Conservation (phyloP, 1,284 basidiomycete genomes). For the Xerocomus nothofagi region DNA sequence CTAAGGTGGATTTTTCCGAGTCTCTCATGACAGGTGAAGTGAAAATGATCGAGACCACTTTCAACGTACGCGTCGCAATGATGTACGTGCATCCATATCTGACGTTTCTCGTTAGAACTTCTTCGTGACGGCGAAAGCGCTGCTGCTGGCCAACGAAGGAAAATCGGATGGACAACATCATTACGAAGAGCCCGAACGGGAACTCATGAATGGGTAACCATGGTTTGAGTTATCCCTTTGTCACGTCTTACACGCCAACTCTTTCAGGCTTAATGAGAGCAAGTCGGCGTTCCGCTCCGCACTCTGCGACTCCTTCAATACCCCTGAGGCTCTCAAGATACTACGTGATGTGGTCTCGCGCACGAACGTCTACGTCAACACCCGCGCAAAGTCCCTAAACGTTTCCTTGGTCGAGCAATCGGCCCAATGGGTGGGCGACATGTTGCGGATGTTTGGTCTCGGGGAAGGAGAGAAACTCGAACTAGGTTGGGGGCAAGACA, state of each 20-base stretch:
- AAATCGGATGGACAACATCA: conserved; percentile 61
- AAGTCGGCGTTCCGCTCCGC: conserved; percentile 85
- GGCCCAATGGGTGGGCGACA: conserved; percentile 84
- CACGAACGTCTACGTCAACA: conserved; percentile 87
- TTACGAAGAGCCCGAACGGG: conserved; percentile 64
- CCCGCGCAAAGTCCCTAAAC: conserved; percentile 62
- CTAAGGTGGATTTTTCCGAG: conserved; percentile 94
- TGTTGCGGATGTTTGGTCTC: conserved; percentile 95
- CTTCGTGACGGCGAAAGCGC: conserved; percentile 85
- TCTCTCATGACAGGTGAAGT: conserved; percentile 89
- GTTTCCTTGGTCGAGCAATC: conserved; percentile 71
- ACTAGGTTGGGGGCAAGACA: conserved; percentile 73
- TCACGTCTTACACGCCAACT: conserved; percentile 9
- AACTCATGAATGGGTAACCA: conserved; percentile 61
- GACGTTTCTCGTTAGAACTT: conserved; percentile 75
- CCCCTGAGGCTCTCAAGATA: conserved; percentile 77
- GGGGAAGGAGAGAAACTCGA: conserved; percentile 74
- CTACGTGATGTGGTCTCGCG: conserved; percentile 85
- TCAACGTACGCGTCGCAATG: conserved; percentile 66
- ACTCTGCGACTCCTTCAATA: conserved; percentile 98
- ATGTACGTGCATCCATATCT: conserved; percentile 1
- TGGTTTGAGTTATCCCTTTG: conserved; percentile 15
- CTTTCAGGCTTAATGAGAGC: conserved; percentile 65
- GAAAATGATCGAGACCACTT: conserved; percentile 77
- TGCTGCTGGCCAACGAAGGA: conserved; percentile 53